Evolutionary conservation across 2,329 filamentous ascomycete species (phyloP), one percentile per base, ranked within the genome.

Genomic region (Niveomyces coronatus): DNA sequence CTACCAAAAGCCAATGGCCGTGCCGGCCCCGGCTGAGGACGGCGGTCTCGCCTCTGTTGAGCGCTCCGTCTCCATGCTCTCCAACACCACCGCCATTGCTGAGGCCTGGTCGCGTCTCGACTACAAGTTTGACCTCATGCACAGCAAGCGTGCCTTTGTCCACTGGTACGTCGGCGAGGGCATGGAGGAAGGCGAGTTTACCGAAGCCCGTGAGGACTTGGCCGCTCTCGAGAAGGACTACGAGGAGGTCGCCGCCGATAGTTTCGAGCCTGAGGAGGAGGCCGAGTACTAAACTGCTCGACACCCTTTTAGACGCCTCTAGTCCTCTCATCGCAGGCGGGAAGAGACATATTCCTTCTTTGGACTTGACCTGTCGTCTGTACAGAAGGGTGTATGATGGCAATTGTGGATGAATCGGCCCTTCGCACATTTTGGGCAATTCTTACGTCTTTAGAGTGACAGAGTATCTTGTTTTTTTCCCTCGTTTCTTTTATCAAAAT

Each of bases 111-210:
- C 76, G 44, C 74, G 77, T 46, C 71, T 83, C 34, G 77, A 82
- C 63, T 68, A 80, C 70, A 83, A 83, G 67, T 83, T 84, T 61
- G 79, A 83, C 52, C 78, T 83, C 52, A 83, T 83, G 79, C 82
- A 83, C 71, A 79, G 72, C 65, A 83, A 83, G 73, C 78, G 79
- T 49, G 79, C 79, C 43, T 83, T 84, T 52, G 79, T 83, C 31
- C 79, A 84, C 65, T 83, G 79, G 79, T 84, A 84, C 49, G 85
- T 91, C 38, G 85, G 85, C 48, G 85, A 91, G 67, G 85, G 85
- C 65, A 91, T 91, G 85, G 85, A 91, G 68, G 85, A 91, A 61
- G 85, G 85, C 53, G 85, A 91, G 63, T 91, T 91, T 68, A 83
- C 79, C 46, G 85, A 91, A 64, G 85, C 85, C 45, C 80, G 85